These are phyloP conservation scores for Claviceps quebecensis DNA, from an alignment of 2,329 filamentous ascomycete genomes.

Conservation along the genomic window DNA sequence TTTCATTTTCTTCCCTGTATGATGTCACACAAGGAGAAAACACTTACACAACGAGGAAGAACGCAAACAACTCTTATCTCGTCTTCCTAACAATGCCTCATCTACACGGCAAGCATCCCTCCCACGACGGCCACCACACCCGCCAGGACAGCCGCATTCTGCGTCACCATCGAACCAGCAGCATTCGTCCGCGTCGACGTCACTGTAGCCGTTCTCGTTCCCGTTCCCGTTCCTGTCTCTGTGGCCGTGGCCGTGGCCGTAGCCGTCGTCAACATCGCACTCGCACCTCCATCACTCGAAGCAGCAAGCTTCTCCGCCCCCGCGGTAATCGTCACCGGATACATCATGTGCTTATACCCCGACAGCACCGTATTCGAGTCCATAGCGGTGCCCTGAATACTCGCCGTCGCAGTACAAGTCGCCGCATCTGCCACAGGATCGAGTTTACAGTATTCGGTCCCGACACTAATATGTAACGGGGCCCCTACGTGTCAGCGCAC, in stretches of 20 bases:
- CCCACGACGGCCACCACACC: slow-evolving; percentile 22
- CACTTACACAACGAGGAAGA: no score
- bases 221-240: not conserved
- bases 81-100: not conserved
- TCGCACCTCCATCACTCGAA: slow-evolving; percentile 4
- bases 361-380: slow-evolving; percentile 4
- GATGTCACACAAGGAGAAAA: no score
- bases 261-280: slow-evolving; percentile 6
- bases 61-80: no score
- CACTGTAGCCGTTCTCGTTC: slow-evolving; percentile 6
- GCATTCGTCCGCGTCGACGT: slow-evolving; percentile 13
- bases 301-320: slow-evolving; percentile 22
- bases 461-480: slow-evolving; percentile 3
- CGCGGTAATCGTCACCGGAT: slow-evolving; percentile 23
- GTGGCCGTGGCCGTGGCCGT: not conserved
- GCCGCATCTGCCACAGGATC: slow-evolving; percentile 12
- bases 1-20: no score
- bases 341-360: slow-evolving; percentile 10
- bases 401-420: slow-evolving; percentile 10
- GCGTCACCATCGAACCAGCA: slow-evolving; percentile 18
- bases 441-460: slow-evolving; percentile 13
- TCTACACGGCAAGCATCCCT: slow-evolving; percentile 22
- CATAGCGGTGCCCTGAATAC: not conserved
- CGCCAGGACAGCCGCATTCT: slow-evolving; percentile 19
- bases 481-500: no score